phyloP scores from a whole-genome alignment of 75 land plant species.

The Pseudotsuga menziesii region DNA sequence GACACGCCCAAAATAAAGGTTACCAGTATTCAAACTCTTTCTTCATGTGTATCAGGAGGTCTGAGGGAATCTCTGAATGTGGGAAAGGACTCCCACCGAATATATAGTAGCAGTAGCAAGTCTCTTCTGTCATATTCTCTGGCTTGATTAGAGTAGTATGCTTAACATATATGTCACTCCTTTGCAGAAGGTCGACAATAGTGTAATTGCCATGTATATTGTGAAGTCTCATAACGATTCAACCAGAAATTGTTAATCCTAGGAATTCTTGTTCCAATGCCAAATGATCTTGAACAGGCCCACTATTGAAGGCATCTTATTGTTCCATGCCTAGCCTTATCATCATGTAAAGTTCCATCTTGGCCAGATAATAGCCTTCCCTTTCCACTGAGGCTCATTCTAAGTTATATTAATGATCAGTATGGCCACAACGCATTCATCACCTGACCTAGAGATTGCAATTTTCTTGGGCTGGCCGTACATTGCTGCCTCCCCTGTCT shows the following conservation, averaged over 20 bases:
- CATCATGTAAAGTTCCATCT: constrained; percentile 77
- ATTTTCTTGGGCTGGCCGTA: constrained; percentile 87
- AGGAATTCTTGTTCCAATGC: constrained; percentile 87
- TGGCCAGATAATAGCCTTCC: constrained; percentile 53
- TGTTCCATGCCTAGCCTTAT: constrained; percentile 72
- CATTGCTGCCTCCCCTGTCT: constrained; percentile 50
- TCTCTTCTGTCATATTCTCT: constrained; percentile 73
- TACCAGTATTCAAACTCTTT: constrained; percentile 90
- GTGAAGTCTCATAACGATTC: constrained; percentile 90
- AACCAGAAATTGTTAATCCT: constrained; percentile 83
- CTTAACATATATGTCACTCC: constrained; percentile 65
- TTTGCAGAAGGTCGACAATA: constrained; percentile 69
- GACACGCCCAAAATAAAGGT: constrained; percentile 86
- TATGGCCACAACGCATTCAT: constrained; percentile 95
- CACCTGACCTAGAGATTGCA: constrained; percentile 91
- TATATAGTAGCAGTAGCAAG: constrained; percentile 84
- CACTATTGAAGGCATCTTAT: constrained; percentile 81
- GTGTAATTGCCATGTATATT: constrained; percentile 95
- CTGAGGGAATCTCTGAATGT: constrained; percentile 36
- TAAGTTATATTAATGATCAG: constrained; percentile 94
- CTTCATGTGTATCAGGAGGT: constrained; percentile 58
- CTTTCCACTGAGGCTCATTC: constrained; percentile 77
- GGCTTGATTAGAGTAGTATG: constrained; percentile 30
- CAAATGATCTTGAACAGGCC: constrained; percentile 96
- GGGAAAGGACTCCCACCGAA: constrained; percentile 56